These are phyloP conservation scores for Hibiscus tridactylites DNA, from an alignment of 345 rosid species.

Conservation along the genomic window DNA sequence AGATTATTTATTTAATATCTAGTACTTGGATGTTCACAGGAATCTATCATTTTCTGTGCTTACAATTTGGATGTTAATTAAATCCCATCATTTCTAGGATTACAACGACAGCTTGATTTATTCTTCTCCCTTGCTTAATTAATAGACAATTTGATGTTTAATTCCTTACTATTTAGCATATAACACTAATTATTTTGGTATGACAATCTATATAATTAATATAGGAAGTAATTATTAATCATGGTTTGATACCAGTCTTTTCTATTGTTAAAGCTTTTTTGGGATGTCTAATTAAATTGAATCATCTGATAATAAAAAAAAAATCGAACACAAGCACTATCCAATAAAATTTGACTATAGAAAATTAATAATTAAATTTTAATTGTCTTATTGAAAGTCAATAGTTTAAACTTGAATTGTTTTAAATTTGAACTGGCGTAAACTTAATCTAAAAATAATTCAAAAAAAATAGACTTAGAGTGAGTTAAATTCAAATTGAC, in stretches of 20 bases:
- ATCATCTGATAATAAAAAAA: no score
- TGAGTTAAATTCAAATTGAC: no score
- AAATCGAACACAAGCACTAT: no score
- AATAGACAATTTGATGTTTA: not conserved
- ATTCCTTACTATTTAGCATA: not conserved
- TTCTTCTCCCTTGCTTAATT: not conserved
- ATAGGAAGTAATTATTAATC: not conserved
- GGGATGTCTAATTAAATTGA: no score
- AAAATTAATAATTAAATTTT: no score
- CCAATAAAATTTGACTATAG: no score
- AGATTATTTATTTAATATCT: not conserved
- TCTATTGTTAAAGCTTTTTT: not conserved
- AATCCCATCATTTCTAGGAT: not conserved
- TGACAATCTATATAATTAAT: not conserved
- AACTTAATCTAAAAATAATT: no score
- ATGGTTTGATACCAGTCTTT: not conserved
- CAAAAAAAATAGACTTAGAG: no score
- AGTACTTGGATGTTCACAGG: not conserved
- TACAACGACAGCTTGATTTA: constrained; percentile 3
- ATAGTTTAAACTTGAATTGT: no score
- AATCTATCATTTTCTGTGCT: not conserved
- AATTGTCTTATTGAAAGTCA: no score
- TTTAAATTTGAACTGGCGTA: no score
- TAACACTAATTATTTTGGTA: not conserved
- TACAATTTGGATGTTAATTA: not conserved